Evolutionary conservation across 1,284 basidiomycete genomes (phyloP).

Genomic region (Pascua sp.): DNA sequence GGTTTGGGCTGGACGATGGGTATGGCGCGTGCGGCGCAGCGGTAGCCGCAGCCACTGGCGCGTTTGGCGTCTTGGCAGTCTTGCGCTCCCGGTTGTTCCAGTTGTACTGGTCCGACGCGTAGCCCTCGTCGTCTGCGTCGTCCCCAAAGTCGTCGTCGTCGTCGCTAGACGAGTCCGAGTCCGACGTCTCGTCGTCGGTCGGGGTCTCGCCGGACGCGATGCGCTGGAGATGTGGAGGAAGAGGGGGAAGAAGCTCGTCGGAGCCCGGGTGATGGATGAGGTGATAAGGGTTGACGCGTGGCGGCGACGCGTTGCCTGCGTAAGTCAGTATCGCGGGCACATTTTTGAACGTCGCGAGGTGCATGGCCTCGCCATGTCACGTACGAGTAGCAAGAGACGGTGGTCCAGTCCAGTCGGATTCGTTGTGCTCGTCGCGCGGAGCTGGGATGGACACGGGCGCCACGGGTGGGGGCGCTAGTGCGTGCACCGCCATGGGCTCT

Average conservation of each 20-base stretch:
- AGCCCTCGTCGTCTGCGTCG: slow-evolving; percentile 1
- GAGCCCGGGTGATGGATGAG: slow-evolving; percentile 24
- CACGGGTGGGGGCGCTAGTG: slow-evolving; percentile 5
- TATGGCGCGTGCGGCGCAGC: too few relatives aligned
- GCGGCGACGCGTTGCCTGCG: slow-evolving; percentile 10
- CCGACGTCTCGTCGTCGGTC: slow-evolving; percentile 15
- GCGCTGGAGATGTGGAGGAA: slow-evolving; percentile 20
- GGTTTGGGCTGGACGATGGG: too few relatives aligned
- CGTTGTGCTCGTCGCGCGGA: background rate
- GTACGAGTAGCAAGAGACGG: background rate
- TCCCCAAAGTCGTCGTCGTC: slow-evolving; percentile 6
- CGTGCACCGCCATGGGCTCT: slow-evolving; percentile 16
- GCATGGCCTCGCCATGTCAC: background rate
- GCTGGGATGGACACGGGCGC: background rate
- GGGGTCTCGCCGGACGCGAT: slow-evolving; percentile 16
- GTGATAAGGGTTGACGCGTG: slow-evolving; percentile 33
- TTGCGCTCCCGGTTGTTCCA: too few relatives aligned
- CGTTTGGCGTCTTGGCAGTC: too few relatives aligned
- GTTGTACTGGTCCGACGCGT: too few relatives aligned
- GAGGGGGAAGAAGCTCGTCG: slow-evolving; percentile 16
- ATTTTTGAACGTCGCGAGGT: background rate
- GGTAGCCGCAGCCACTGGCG: too few relatives aligned
- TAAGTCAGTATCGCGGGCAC: background rate
- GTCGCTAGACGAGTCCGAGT: slow-evolving; percentile 15
- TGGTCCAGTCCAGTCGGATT: background rate